Evolutionary conservation across 352 stramenopile genomes (phyloP).

Genomic region (Aphanomyces invadans): DNA sequence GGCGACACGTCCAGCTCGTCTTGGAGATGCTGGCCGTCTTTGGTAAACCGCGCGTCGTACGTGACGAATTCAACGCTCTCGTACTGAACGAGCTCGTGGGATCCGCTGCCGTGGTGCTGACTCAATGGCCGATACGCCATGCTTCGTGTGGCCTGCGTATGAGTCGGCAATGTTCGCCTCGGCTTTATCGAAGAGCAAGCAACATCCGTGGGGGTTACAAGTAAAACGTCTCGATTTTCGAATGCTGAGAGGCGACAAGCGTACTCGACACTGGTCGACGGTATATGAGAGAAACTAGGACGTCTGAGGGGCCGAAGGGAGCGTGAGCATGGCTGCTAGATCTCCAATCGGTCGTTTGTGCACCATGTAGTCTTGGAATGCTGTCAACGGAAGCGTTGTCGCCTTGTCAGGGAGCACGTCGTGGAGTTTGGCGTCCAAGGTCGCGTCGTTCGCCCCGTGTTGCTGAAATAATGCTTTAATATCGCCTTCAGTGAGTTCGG

Average conservation of each 20-base stretch:
- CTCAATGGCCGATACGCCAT: not conserved
- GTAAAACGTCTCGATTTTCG: too few species aligned
- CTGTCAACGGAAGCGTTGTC: not conserved
- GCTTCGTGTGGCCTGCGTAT: not conserved
- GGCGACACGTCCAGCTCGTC: not conserved
- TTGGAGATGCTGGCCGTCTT: not conserved
- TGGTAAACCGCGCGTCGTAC: constrained; percentile 16
- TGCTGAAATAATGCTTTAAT: not conserved
- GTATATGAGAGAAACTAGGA: too few species aligned
- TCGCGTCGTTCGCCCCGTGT: not conserved
- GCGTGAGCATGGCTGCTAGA: not conserved
- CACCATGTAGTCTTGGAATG: not conserved
- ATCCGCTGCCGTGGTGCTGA: not conserved
- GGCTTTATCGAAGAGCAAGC: not conserved
- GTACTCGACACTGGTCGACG: too few species aligned
- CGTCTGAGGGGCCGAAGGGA: not conserved
- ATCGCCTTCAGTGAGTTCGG: not conserved
- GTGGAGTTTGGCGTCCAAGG: not conserved
- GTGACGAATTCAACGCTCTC: constrained; percentile 21
- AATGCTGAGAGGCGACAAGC: too few species aligned
- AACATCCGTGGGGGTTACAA: not conserved
- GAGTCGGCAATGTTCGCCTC: not conserved
- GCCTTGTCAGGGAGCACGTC: not conserved
- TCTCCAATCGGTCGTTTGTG: not conserved
- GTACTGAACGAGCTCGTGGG: not conserved